Evolutionary conservation across 768 basidiomycete genomes (phyloP).

Genomic region (Dioszegia crocea): DNA sequence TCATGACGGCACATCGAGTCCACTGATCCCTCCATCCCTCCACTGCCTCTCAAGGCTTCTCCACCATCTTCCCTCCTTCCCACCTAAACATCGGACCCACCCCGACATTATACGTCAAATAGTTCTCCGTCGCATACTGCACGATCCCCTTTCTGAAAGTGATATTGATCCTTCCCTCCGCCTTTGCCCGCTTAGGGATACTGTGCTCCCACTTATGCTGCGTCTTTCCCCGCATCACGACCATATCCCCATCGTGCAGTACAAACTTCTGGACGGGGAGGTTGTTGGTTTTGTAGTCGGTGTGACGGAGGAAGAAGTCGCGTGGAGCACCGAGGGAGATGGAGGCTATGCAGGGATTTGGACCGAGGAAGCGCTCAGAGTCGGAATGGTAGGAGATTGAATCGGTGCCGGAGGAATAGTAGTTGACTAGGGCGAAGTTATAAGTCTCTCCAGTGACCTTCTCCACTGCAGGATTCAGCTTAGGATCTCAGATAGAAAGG

Average conservation of each 20-base stretch:
- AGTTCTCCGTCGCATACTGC: conserved; percentile 45
- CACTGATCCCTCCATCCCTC: too few species aligned
- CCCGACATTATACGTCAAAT: conserved; percentile 46
- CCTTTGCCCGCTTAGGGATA: conserved; percentile 47
- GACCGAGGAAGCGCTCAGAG: conserved; percentile 46
- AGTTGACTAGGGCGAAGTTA: conserved; percentile 49
- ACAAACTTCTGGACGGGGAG: conserved; percentile 38
- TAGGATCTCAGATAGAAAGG: too few species aligned
- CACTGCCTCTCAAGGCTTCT: conserved; percentile 11
- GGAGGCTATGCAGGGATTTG: conserved; percentile 48
- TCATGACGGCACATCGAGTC: too few species aligned
- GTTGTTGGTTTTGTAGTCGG: conserved; percentile 30
- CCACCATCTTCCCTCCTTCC: conserved; percentile 32
- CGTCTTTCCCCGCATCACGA: conserved; percentile 49
- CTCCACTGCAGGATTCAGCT: conserved; percentile 26
- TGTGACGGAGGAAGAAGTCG: conserved; percentile 47
- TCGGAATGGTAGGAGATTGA: conserved; percentile 49
- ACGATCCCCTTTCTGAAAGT: conserved; percentile 49
- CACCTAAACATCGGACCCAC: conserved; percentile 36
- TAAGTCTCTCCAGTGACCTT: conserved; percentile 42
- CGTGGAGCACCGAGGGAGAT: conserved; percentile 43
- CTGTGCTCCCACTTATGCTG: conserved; percentile 49
- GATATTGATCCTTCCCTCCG: conserved; percentile 48
- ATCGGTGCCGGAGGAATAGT: conserved; percentile 45
- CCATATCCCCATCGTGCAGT: conserved; percentile 42